Evolutionary conservation across 139 green algal species (phyloP).

Genomic region (Auxenochlorella pyrenoidosa): DNA sequence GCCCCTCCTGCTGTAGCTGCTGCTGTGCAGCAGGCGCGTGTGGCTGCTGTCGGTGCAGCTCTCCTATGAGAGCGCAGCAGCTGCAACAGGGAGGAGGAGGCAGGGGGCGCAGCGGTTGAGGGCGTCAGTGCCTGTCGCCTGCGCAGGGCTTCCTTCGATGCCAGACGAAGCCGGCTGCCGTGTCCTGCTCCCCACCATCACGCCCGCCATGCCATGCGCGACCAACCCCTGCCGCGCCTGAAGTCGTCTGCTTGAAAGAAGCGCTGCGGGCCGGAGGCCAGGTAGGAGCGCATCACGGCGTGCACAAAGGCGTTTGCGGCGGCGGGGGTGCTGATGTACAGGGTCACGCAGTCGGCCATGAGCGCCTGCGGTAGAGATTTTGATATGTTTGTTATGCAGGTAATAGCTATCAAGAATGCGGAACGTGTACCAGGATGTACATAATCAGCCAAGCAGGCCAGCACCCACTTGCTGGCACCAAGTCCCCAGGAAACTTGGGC

Average conservation of each 20-base stretch:
- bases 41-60: background rate
- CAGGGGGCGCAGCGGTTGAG: too few relatives aligned
- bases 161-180: too few relatives aligned
- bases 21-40: background rate
- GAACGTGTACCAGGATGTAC: too few relatives aligned
- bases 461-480: too few relatives aligned
- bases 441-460: too few relatives aligned
- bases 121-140: too few relatives aligned
- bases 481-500: too few relatives aligned
- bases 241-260: background rate
- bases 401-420: too few relatives aligned
- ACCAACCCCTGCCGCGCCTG: too few relatives aligned
- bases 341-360: background rate
- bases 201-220: too few relatives aligned
- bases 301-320: background rate
- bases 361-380: background rate
- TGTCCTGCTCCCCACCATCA: too few relatives aligned
- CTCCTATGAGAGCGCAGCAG: background rate
- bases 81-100: background rate
- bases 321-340: background rate
- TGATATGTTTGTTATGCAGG: background rate
- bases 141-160: too few relatives aligned
- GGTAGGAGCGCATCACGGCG: background rate
- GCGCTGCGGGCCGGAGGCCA: background rate
- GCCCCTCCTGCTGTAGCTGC: background rate